Conservation (phyloP, 2,329 filamentous ascomycete species). For the Aspergillus sp. region DNA sequence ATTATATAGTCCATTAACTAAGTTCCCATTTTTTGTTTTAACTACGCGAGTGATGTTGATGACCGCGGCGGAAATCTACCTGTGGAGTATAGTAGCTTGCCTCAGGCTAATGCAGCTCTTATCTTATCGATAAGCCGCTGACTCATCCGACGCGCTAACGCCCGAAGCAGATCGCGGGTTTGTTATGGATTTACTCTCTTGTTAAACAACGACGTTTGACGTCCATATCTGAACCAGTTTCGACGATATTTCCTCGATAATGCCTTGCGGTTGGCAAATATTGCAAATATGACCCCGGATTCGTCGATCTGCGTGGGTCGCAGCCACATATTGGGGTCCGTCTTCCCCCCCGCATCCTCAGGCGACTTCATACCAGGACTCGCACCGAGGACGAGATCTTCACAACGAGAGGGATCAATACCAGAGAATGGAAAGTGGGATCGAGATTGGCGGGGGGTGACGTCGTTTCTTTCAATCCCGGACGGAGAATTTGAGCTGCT, state of each 20-base stretch:
- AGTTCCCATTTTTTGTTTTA: neutral
- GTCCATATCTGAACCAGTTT: neutral
- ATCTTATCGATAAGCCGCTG: slow-evolving; percentile 15
- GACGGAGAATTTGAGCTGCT: slow-evolving; percentile 34
- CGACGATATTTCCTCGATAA: neutral
- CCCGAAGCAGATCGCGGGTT: neutral
- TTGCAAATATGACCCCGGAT: slow-evolving; percentile 6
- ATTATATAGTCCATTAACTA: neutral
- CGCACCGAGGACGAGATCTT: slow-evolving; percentile 8
- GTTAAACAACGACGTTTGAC: neutral
- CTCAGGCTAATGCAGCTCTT: slow-evolving; percentile 3
- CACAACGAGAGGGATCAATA: slow-evolving; percentile 7
- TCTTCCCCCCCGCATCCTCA: slow-evolving; percentile 42
- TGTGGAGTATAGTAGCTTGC: neutral
- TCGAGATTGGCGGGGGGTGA: slow-evolving; percentile 43
- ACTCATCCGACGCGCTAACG: slow-evolving; percentile 5
- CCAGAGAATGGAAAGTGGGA: slow-evolving; percentile 39
- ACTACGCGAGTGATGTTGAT: too few relatives aligned
- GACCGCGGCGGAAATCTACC: too few relatives aligned
- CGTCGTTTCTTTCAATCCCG: slow-evolving; percentile 40
- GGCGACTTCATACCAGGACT: slow-evolving; percentile 31
- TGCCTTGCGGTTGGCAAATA: neutral
- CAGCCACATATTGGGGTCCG: slow-evolving; percentile 45
- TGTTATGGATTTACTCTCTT: slow-evolving; percentile 5
- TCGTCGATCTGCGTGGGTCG: slow-evolving; percentile 20